Conservation (phyloP, 2,329 filamentous ascomycete genomes). For the Diplodia mutila region DNA sequence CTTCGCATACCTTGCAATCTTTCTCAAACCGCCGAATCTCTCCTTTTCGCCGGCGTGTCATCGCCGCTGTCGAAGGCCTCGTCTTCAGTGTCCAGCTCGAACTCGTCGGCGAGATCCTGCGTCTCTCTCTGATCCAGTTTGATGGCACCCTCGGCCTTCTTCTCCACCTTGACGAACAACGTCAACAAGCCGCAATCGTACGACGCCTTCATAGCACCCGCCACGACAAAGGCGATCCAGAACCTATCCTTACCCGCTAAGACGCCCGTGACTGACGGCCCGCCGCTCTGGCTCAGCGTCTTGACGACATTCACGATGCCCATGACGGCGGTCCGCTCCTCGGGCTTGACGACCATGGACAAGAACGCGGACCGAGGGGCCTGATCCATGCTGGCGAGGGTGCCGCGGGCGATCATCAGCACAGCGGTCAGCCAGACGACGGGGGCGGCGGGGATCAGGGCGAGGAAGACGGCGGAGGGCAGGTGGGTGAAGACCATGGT, state of each 20-base stretch:
- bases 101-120: not conserved
- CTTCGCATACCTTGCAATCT: not conserved
- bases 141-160: not conserved
- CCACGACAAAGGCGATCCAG: constrained; percentile 46
- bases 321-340: constrained; percentile 45
- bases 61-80: not conserved
- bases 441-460: constrained; percentile 32
- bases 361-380: constrained; percentile 44
- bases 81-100: not conserved
- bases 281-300: constrained; percentile 38
- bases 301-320: constrained; percentile 46
- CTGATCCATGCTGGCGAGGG: constrained; percentile 45
- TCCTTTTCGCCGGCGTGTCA: not conserved
- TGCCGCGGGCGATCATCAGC: constrained; percentile 37
- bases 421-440: constrained; percentile 34
- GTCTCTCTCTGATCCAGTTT: not conserved
- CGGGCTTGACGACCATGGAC: constrained; percentile 37
- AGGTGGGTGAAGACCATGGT: constrained; percentile 46
- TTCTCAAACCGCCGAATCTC: not conserved
- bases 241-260: constrained; percentile 39
- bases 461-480: constrained; percentile 42
- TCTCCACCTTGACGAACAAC: constrained; percentile 41
- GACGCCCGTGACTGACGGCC: constrained; percentile 42
- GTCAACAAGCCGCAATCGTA: constrained; percentile 44
- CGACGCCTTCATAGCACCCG: constrained; percentile 40